These are phyloP conservation scores for Nannochloropsis salina DNA, from an alignment of 108 stramenopile species.

Conservation along the genomic window DNA sequence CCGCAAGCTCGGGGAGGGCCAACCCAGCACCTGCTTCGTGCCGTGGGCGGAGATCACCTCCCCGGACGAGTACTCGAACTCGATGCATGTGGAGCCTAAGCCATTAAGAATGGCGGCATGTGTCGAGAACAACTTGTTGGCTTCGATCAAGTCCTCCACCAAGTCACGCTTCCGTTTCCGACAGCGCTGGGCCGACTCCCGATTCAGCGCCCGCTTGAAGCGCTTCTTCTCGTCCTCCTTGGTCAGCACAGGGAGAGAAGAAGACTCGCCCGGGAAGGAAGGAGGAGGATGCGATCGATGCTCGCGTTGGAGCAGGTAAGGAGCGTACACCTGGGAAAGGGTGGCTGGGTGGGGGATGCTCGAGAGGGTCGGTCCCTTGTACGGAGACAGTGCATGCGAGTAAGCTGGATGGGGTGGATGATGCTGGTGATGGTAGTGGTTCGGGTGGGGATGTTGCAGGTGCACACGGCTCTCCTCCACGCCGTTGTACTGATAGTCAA, in stretches of 20 bases:
- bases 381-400: not conserved
- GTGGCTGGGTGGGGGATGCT: not conserved
- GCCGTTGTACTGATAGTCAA: no score
- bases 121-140: not conserved
- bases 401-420: not conserved
- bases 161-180: not conserved
- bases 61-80: not conserved
- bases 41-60: not conserved
- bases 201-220: not conserved
- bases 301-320: no score
- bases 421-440: not conserved
- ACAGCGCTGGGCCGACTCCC: not conserved
- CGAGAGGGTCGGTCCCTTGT: not conserved
- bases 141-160: not conserved
- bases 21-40: not conserved
- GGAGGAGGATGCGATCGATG: no score
- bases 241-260: no score
- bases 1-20: not conserved
- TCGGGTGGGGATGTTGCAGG: not conserved
- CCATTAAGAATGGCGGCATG: not conserved
- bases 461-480: no score
- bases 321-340: not conserved
- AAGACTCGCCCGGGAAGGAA: no score
- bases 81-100: not conserved
- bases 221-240: slow-evolving; percentile 16